Conservation (phyloP, 192 early-diverging fungal species). For the Mortierella hygrophila region DNA sequence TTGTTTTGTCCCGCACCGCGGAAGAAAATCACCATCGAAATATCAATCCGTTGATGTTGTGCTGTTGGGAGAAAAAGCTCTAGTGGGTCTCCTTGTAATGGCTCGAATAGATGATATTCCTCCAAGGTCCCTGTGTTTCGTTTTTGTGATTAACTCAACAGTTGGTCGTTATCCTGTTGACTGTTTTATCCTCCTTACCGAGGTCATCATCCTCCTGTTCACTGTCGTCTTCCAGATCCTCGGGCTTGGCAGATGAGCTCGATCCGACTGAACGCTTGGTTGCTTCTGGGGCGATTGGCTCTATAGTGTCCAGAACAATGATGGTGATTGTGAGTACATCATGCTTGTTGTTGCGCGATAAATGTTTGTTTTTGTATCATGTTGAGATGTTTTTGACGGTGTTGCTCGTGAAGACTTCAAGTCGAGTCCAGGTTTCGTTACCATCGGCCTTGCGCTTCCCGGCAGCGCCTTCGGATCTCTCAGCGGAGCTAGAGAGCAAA, state of each 20-base stretch:
- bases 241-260: slow-evolving; percentile 19
- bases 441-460: slow-evolving; percentile 50
- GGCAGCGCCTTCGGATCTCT: slow-evolving; percentile 4
- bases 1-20: no score
- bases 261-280: slow-evolving; percentile 41
- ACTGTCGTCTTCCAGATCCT: slow-evolving; percentile 42
- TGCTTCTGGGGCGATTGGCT: slow-evolving; percentile 16
- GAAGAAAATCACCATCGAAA: no score
- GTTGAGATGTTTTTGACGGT: background rate
- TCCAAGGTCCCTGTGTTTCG: no score
- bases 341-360: background rate
- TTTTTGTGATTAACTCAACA: no score
- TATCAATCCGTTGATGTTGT: no score
- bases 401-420: background rate
- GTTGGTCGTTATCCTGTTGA: background rate
- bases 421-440: background rate
- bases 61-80: no score
- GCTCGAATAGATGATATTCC: no score
- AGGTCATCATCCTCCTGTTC: slow-evolving; percentile 53
- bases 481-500: background rate
- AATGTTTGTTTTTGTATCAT: background rate
- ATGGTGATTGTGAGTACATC: background rate
- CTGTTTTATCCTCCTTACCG: slow-evolving; percentile 16
- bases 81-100: no score
- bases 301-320: slow-evolving; percentile 2